Conservation (phyloP, 345 rosid species). For the Boechera retrofracta region DNA sequence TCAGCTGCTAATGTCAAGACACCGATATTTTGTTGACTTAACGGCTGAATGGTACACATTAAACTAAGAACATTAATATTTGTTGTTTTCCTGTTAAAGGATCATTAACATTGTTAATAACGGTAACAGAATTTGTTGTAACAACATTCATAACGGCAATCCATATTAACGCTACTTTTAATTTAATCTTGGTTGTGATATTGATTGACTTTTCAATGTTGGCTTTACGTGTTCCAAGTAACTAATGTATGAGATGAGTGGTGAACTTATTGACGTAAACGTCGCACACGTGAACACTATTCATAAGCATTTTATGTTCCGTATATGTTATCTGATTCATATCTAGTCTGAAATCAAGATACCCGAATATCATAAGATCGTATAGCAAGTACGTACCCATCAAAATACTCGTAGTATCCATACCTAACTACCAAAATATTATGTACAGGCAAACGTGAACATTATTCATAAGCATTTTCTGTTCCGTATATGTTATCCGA, state of each 20-base stretch:
- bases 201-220: neutral
- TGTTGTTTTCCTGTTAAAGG: neutral
- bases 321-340: neutral
- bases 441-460: neutral
- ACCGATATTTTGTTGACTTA: slow-evolving; percentile 13
- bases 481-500: neutral
- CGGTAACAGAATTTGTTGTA: slow-evolving; percentile 5
- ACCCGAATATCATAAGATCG: neutral
- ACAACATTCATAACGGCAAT: neutral
- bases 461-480: neutral
- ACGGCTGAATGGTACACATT: slow-evolving; percentile 1
- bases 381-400: neutral
- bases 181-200: neutral
- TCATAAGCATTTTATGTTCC: slow-evolving; percentile 10
- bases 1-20: slow-evolving; percentile 24
- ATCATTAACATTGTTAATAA: neutral
- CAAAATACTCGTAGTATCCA: neutral
- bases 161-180: too few relatives aligned
- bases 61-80: neutral
- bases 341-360: neutral
- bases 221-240: neutral
- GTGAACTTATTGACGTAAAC: slow-evolving; percentile 20
- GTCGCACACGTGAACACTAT: neutral
- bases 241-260: neutral
- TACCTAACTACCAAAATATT: neutral